Evolutionary conservation across 2,329 filamentous ascomycete genomes (phyloP).

Genomic region (Pyrenophora teres): DNA sequence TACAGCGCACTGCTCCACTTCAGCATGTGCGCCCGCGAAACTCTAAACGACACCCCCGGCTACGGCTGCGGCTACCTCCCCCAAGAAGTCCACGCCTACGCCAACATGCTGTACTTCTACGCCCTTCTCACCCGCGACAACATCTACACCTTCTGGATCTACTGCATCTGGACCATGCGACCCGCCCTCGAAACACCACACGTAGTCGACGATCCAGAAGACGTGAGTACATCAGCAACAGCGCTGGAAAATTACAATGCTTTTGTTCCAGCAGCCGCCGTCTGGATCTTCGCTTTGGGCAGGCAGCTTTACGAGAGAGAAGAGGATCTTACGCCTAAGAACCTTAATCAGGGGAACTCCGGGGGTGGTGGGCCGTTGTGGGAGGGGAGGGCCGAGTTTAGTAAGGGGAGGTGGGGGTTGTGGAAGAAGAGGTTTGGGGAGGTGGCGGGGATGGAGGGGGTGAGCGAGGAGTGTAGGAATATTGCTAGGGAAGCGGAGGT

Average conservation of each 20-base stretch:
- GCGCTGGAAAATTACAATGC: conserved; percentile 1
- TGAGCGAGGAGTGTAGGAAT: background rate
- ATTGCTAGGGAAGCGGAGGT: background rate
- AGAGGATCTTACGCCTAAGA: conserved; percentile 1
- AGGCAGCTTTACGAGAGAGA: conserved; percentile 1
- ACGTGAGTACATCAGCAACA: background rate
- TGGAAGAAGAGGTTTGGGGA: conserved; percentile 5
- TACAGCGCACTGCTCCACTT: background rate
- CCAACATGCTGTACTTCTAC: conserved; percentile 7
- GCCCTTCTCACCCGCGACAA: background rate
- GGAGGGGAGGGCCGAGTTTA: conserved; percentile 1
- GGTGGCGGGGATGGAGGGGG: background rate
- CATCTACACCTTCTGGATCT: background rate
- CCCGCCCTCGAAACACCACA: conserved; percentile 1
- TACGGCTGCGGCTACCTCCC: background rate
- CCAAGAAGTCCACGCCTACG: conserved; percentile 1
- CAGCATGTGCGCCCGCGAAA: conserved; percentile 1
- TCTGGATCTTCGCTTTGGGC: conserved; percentile 1
- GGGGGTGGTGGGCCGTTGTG: background rate
- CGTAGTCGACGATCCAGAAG: background rate
- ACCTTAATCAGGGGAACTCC: background rate
- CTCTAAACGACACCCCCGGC: background rate
- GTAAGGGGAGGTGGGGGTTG: conserved; percentile 1
- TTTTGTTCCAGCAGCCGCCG: background rate
- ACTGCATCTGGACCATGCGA: conserved; percentile 2